These are phyloP conservation scores for Cystofilobasidium bisporidii DNA, from an alignment of 768 basidiomycete genomes.

Conservation along the genomic window DNA sequence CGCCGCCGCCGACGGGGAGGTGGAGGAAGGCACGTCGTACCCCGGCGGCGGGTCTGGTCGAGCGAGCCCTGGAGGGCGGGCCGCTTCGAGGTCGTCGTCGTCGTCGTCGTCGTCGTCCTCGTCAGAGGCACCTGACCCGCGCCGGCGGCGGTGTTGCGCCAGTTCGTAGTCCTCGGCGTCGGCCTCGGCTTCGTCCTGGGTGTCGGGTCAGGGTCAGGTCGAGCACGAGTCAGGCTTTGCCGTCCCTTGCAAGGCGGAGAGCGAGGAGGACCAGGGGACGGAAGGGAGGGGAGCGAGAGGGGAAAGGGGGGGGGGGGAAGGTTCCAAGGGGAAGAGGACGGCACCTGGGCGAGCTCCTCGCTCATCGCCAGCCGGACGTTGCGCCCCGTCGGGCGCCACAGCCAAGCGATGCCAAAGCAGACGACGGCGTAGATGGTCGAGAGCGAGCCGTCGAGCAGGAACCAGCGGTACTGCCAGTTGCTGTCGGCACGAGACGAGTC, in stretches of 20 bases:
- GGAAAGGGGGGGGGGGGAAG: background rate
- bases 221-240: no score
- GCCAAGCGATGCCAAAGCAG: constrained; percentile 69
- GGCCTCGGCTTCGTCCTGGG: constrained; percentile 66
- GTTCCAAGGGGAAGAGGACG: background rate
- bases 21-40: constrained; percentile 5
- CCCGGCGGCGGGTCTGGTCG: background rate
- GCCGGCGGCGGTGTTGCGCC: constrained; percentile 2
- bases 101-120: constrained; percentile 17
- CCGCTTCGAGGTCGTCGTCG: background rate
- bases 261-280: background rate
- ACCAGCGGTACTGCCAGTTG: constrained; percentile 62
- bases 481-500: background rate
- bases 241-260: no score
- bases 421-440: constrained; percentile 74
- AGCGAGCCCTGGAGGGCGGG: no score
- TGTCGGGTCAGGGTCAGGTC: background rate
- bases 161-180: constrained; percentile 46
- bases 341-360: constrained; percentile 79
- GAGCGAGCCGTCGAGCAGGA: constrained; percentile 91
- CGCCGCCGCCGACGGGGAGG: no score
- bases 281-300: background rate
- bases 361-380: constrained; percentile 68
- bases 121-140: background rate
- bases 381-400: constrained; percentile 79